Conservation (phyloP, 2,329 filamentous ascomycete species). For the Arthrobotrys iridis region DNA sequence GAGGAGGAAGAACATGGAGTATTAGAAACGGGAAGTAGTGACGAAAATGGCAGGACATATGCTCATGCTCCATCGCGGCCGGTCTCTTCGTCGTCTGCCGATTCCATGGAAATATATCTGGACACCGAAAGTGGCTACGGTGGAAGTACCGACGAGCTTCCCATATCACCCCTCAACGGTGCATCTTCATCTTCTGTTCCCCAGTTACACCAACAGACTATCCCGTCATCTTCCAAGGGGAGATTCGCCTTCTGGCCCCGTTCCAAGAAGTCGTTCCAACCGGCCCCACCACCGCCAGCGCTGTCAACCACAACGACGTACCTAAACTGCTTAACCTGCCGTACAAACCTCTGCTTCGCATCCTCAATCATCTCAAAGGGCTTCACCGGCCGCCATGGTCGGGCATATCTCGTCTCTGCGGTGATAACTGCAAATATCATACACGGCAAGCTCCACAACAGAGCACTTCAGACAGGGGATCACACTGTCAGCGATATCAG, state of each 20-base stretch:
- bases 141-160: slow-evolving; percentile 32
- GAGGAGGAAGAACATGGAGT: background rate
- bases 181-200: slow-evolving; percentile 8
- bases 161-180: background rate
- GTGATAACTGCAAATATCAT: slow-evolving; percentile 65
- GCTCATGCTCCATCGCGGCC: slow-evolving; percentile 14
- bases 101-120: slow-evolving; percentile 41
- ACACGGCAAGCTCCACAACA: slow-evolving; percentile 67
- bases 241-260: slow-evolving; percentile 29
- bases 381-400: slow-evolving; percentile 73
- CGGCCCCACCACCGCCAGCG: background rate
- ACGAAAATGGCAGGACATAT: slow-evolving; percentile 23
- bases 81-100: slow-evolving; percentile 16
- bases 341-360: slow-evolving; percentile 70
- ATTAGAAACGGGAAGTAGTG: slow-evolving; percentile 6
- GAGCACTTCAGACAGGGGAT: slow-evolving; percentile 71
- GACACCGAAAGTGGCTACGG: slow-evolving; percentile 51
- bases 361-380: slow-evolving; percentile 72
- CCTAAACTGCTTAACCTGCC: slow-evolving; percentile 70
- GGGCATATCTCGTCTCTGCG: slow-evolving; percentile 70
- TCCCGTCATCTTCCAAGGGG: background rate
- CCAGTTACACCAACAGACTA: background rate
- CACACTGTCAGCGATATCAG: slow-evolving; percentile 73
- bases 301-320: slow-evolving; percentile 29
- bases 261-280: background rate